Conservation (phyloP, 2,329 filamentous ascomycete species). For the Lithohypha guttulata region DNA sequence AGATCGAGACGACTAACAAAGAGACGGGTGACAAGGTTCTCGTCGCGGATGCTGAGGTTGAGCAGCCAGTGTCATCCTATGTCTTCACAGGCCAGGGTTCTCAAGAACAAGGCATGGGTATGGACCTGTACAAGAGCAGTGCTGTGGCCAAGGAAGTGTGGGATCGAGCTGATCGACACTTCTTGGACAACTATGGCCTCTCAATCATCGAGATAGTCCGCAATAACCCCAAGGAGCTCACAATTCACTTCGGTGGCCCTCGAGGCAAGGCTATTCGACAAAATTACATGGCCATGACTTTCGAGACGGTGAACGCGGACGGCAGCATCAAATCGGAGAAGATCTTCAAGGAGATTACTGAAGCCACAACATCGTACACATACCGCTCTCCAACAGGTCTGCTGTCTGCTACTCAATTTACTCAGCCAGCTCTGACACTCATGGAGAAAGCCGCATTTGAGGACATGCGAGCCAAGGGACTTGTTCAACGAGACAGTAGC, state of each 20-base stretch:
- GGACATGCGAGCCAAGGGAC: constrained; percentile 94
- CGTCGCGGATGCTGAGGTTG: constrained; percentile 88
- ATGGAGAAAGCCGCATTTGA: constrained; percentile 99
- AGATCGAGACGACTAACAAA: constrained; percentile 90
- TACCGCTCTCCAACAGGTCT: constrained; percentile 92
- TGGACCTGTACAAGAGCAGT: constrained; percentile 94
- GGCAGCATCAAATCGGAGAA: constrained; percentile 94
- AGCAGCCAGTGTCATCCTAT: constrained; percentile 92
- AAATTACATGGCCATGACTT: constrained; percentile 99
- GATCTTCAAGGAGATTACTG: constrained; percentile 96
- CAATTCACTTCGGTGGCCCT: constrained; percentile 93
- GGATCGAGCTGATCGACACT: constrained; percentile 95
- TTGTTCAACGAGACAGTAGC: constrained; percentile 90
- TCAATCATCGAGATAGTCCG: constrained; percentile 98
- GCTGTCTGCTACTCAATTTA: constrained; percentile 95
- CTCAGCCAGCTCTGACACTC: constrained; percentile 87
- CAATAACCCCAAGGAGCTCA: constrained; percentile 98
- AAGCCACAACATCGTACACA: constrained; percentile 89
- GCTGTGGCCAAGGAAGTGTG: constrained; percentile 92
- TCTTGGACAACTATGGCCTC: constrained; percentile 97
- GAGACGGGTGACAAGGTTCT: constrained; percentile 96
- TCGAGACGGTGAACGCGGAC: constrained; percentile 90
- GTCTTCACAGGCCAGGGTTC: constrained; percentile 98
- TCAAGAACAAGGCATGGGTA: constrained; percentile 98
- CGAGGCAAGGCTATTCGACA: constrained; percentile 94